Evolutionary conservation across 2,329 filamentous ascomycete genomes (phyloP), one percentile per base, ranked within the genome.

Genomic region (Lasiodiplodia theobromae): DNA sequence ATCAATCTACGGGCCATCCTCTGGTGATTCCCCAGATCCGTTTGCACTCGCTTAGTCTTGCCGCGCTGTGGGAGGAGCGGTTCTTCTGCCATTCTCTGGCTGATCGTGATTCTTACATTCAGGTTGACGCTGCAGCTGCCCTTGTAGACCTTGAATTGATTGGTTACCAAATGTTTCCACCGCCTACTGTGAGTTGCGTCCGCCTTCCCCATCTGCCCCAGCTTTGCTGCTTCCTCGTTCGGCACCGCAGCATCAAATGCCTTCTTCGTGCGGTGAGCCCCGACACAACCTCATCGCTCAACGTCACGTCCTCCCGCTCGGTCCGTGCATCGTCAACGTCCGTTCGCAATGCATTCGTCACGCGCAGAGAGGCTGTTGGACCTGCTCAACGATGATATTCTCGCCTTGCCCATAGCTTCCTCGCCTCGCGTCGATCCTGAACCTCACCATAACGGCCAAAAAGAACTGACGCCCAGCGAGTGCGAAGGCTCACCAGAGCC

Each of bases 331-430:
- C 31, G 25, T 44, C 25, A 4, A 8, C 11, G 18, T 12, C 14
- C 25, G 44, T 8, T 44, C 40, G 58, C 31, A 23, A 64, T 64
- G 60, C 12, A 28, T 21, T 64, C 40, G 25, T 63, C 60, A 23
- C 60, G 60, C 14, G 47, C 60, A 11, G 28, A 64, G n/a, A 40
- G 60, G 60, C 60, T 64, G 12, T 49, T 64, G 12, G 60, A 47
- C 47, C n/a, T 64, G 28, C 60, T 64, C 28, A 52, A 23, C 31
- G 47, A 64, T 23, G 60, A 64, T n/a, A 64, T 64, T 28, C 60
- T 64, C 28, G 47, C 60, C 25, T 23, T 64, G 31, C 60, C 60
- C 28, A 52, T 52, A n/a, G 44, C 47, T 18, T 44, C 44, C 16
- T 8, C 10, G n/a, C 60, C 60, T 12, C 40, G 18, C 40, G 40